Evolutionary conservation across 2,329 filamentous ascomycete species (phyloP).

Genomic region (Cordyceps tenuipes): DNA sequence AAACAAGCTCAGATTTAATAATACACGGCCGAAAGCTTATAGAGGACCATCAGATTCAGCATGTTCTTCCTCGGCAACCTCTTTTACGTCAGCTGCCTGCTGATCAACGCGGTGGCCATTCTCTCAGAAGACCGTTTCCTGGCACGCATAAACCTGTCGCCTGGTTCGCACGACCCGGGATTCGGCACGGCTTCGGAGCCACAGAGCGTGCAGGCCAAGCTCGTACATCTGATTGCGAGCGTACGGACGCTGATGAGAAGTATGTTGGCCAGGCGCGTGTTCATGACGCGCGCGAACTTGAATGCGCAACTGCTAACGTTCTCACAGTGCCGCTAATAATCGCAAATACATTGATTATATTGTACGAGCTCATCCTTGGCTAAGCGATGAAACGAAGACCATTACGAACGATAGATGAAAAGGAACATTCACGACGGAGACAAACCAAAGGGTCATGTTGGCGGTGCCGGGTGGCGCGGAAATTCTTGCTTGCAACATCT

Average conservation of each 20-base stretch:
- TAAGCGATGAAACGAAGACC: constrained; percentile 27
- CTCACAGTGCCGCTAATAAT: constrained; percentile 63
- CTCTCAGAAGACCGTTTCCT: constrained; percentile 85
- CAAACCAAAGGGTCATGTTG: neutral
- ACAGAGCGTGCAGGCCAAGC: constrained; percentile 64
- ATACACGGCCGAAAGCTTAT: no score
- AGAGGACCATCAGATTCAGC: neutral
- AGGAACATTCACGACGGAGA: neutral
- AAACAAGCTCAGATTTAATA: no score
- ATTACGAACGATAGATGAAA: neutral
- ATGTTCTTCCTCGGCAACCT: constrained; percentile 59
- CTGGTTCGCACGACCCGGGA: constrained; percentile 52
- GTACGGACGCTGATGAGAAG: constrained; percentile 81
- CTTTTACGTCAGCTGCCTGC: constrained; percentile 67
- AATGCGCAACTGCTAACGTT: neutral
- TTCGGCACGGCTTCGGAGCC: constrained; percentile 61
- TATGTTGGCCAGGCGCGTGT: constrained; percentile 41
- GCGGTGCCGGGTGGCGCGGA: neutral
- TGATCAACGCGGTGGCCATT: constrained; percentile 80
- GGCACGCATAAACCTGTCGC: constrained; percentile 66
- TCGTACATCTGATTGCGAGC: constrained; percentile 74
- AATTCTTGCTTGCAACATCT: neutral
- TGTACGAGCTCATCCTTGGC: constrained; percentile 65
- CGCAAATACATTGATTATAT: constrained; percentile 67
- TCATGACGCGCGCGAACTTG: neutral